Percentiles rank a stretch among this genome's conserved stretches.
phyloP scores from a whole-genome alignment of 768 basidiomycete species.

The Chiua virens region DNA sequence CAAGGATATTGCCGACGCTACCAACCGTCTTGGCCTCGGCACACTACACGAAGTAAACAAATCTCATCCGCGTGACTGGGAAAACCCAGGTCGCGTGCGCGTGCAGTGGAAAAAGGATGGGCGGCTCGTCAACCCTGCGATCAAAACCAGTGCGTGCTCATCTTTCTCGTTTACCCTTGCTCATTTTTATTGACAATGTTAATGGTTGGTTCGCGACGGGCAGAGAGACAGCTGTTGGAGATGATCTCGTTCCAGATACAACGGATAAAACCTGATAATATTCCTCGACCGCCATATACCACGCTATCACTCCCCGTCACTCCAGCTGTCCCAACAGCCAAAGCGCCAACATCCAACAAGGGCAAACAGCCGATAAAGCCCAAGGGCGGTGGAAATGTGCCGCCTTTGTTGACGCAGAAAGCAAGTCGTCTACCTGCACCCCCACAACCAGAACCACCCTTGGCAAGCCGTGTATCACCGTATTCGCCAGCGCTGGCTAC shows the following conservation, averaged over 20 bases:
- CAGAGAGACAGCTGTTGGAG: constrained; percentile 81
- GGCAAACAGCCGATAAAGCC: constrained; percentile 54
- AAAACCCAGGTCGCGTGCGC: constrained; percentile 93
- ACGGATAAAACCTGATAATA: constrained; percentile 63
- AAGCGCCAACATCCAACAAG: constrained; percentile 36
- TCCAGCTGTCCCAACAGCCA: constrained; percentile 31
- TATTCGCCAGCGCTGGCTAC: constrained; percentile 78
- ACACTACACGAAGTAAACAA: constrained; percentile 89
- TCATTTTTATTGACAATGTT: neutral
- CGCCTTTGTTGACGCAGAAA: constrained; percentile 26
- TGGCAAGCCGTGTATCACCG: constrained; percentile 72
- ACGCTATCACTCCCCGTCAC: constrained; percentile 30
- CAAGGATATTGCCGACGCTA: constrained; percentile 88
- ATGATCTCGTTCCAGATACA: constrained; percentile 75
- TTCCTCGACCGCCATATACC: constrained; percentile 65
- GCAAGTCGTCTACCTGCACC: constrained; percentile 61
- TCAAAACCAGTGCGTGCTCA: constrained; percentile 68
- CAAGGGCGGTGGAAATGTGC: constrained; percentile 39
- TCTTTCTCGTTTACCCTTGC: neutral
- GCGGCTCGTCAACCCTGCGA: constrained; percentile 57
- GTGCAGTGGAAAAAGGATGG: constrained; percentile 91
- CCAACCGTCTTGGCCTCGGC: constrained; percentile 70
- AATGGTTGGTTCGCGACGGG: neutral
- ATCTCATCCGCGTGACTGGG: constrained; percentile 95
- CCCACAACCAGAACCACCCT: constrained; percentile 71